A percentile compares a stretch with the other conserved stretches of the same genome.
Conservation (phyloP, 2,329 filamentous ascomycete species). For the Zymoseptoria tritici region DNA sequence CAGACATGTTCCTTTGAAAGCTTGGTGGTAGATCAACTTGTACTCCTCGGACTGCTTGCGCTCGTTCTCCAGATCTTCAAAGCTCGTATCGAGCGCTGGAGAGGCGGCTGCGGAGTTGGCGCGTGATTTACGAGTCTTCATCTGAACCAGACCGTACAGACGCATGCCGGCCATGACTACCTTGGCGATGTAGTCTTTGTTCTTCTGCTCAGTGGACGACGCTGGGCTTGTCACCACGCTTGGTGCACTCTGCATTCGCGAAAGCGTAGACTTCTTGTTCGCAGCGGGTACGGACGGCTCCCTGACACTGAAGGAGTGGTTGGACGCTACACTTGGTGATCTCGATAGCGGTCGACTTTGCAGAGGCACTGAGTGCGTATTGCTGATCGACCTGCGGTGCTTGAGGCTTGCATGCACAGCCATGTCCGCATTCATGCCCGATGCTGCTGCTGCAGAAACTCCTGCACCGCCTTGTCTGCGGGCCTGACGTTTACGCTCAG, state of each 20-base stretch:
- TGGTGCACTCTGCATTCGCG: constrained; percentile 20
- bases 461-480: constrained; percentile 37
- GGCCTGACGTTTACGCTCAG: constrained; percentile 36
- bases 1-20: constrained; percentile 43
- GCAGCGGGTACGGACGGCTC: constrained; percentile 14
- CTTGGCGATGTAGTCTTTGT: constrained; percentile 45
- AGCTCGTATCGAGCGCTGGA: constrained; percentile 12
- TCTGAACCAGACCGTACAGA: constrained; percentile 42
- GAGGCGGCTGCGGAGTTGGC: constrained; percentile 14
- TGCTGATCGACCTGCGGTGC: constrained; percentile 28
- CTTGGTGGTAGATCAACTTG: constrained; percentile 47
- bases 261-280: constrained; percentile 21
- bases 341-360: constrained; percentile 23
- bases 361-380: constrained; percentile 14
- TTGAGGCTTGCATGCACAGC: constrained; percentile 20
- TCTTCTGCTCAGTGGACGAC: constrained; percentile 26
- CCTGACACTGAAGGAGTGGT: constrained; percentile 13
- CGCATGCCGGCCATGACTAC: constrained; percentile 49
- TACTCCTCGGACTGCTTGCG: constrained; percentile 42
- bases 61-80: constrained; percentile 15
- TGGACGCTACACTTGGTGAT: constrained; percentile 26
- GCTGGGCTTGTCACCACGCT: constrained; percentile 2
- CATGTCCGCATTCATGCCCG: constrained; percentile 23
- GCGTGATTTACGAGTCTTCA: constrained; percentile 29
- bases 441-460: constrained; percentile 35